Base-by-base conservation (phyloP, 2,329 filamentous ascomycete species). In the Ophiocordyceps robertsii region DNA sequence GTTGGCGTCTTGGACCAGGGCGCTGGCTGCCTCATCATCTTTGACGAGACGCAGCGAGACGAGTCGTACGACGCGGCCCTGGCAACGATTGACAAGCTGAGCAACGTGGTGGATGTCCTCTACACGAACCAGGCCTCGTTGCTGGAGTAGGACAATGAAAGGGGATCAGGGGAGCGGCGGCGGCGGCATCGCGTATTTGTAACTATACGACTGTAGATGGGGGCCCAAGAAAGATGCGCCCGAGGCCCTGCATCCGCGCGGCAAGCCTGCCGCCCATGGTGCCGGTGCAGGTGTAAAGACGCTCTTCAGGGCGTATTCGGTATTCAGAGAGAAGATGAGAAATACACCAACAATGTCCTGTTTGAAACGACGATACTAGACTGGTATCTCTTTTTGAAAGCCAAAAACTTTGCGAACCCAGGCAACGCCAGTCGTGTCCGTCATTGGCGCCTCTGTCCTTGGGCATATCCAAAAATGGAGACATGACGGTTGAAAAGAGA, bases 71-170 rank as follows among this genome's bases (percentile, higher is more conserved):
- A 96, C 62, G 84, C 89, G 12, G 93, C 93, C 4, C 70, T 98
- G 56, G 80, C 86, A 48, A 98, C 92, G 3, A 94, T 98, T 52
- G 90, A 94, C 61, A 96, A 95, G 78, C 66, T 98, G 63, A 90
- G 88, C 70, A 93, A 82, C 59, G 92, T 98, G 51, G 93, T 98
- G 49, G 93, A 98, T 65, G 87, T 94, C 52, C 70, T 98, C 57
- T 98, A 96, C 73, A 89, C 87, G 49, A 96, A 95, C 72, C 90
- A 98, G 70, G 92, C 92, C 40, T 94, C 87, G 46, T 71, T 93
- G 73, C 72, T 98, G 53, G 92, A 98, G 74, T 98, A 80, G 47
- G 27, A 24, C 29, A 29, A 37, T 29, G 29, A 37, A 32, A 40
- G n/a, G 21, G 16, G 43, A 4, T 19, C 19, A 19, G 19, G 19